A percentile compares a stretch with the other conserved stretches of the same genome.
Conservation (phyloP, 805 yeast species). For the Ascoidea rubescens region DNA sequence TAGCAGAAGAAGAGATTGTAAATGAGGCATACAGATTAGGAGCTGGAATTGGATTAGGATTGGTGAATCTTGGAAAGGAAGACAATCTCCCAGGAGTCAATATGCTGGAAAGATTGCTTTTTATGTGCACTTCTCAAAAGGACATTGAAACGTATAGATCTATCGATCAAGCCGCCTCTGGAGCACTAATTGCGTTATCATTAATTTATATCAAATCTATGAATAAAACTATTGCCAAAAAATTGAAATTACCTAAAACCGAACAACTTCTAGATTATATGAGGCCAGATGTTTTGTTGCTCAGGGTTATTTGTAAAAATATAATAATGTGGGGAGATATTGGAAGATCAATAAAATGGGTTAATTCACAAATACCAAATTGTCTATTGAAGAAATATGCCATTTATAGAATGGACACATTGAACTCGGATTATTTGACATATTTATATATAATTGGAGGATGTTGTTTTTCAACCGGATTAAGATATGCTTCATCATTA, state of each 20-base stretch:
- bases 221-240: slow-evolving; percentile 42
- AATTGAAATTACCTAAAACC: slow-evolving; percentile 45
- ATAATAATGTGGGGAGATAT: slow-evolving; percentile 62
- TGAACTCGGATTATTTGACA: slow-evolving; percentile 50
- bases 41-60: slow-evolving; percentile 82
- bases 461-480: slow-evolving; percentile 54
- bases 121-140: slow-evolving; percentile 42
- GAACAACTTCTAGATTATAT: slow-evolving; percentile 49
- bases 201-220: slow-evolving; percentile 62
- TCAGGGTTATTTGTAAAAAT: slow-evolving; percentile 49
- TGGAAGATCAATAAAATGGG: slow-evolving; percentile 38
- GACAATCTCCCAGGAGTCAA: slow-evolving; percentile 40
- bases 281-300: slow-evolving; percentile 64
- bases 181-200: slow-evolving; percentile 64
- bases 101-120: slow-evolving; percentile 44
- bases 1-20: slow-evolving; percentile 39
- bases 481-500: slow-evolving; percentile 63
- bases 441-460: slow-evolving; percentile 63
- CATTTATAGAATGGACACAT: slow-evolving; percentile 14
- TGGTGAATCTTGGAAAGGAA: slow-evolving; percentile 70
- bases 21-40: slow-evolving; percentile 76
- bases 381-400: slow-evolving; percentile 22
- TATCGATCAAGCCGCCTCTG: slow-evolving; percentile 45
- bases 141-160: slow-evolving; percentile 49
- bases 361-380: slow-evolving; percentile 39